Evolutionary conservation across 2,329 filamentous ascomycete genomes (phyloP).

Genomic region (Aspergillus glaucus): DNA sequence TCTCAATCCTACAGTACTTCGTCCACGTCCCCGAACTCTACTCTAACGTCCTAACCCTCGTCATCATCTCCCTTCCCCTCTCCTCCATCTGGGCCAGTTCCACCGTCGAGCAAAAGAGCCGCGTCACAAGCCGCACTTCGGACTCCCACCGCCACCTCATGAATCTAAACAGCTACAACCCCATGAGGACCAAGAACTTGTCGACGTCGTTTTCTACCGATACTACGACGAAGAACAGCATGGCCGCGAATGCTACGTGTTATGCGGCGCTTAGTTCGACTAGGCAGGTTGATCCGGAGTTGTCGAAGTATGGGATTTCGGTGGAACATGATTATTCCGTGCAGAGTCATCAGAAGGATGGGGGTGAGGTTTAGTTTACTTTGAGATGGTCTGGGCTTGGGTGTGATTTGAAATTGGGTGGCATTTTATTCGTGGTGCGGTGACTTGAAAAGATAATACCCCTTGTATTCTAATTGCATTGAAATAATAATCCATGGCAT

Average conservation of each 20-base stretch:
- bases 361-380: neutral
- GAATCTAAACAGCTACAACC: constrained; percentile 3
- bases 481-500: no score
- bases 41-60: constrained; percentile 51
- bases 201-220: constrained; percentile 7
- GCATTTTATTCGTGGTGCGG: neutral
- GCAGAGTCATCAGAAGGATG: constrained; percentile 10
- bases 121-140: constrained; percentile 3
- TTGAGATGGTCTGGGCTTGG: neutral
- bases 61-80: constrained; percentile 59
- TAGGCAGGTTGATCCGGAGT: constrained; percentile 13
- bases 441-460: no score
- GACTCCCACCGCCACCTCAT: constrained; percentile 15
- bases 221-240: neutral
- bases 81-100: constrained; percentile 60
- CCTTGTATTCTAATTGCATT: no score
- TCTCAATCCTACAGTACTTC: constrained; percentile 53
- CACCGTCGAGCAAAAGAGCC: constrained; percentile 20
- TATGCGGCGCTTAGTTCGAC: constrained; percentile 17
- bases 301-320: constrained; percentile 17
- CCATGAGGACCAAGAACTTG: constrained; percentile 9
- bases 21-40: constrained; percentile 48
- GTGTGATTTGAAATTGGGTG: neutral
- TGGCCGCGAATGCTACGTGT: constrained; percentile 19
- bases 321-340: constrained; percentile 27